Evolutionary conservation across 495 filamentous ascomycete genomes (phyloP).

Genomic region (Podospora comata): DNA sequence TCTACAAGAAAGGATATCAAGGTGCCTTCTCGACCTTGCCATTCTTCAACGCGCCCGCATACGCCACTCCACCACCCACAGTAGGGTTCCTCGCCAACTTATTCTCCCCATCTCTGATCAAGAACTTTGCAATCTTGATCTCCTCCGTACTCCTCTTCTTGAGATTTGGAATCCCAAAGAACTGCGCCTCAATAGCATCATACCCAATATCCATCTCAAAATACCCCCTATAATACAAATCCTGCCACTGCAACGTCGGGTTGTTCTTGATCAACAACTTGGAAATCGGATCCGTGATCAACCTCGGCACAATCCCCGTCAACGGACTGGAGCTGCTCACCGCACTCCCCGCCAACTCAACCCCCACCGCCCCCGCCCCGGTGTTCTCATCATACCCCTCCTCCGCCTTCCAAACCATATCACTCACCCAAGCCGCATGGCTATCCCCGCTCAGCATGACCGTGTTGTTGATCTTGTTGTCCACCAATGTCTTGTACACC

Average conservation of each 20-base stretch:
- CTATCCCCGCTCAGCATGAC: conserved; percentile 64
- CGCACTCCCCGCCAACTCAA: conserved; percentile 64
- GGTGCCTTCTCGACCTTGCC: conserved; percentile 8
- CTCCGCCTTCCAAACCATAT: conserved; percentile 61
- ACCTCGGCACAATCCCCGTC: conserved; percentile 44
- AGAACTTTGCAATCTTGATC: conserved; percentile 58
- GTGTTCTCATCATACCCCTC: conserved; percentile 54
- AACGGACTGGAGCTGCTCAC: conserved; percentile 52
- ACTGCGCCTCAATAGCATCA: conserved; percentile 48
- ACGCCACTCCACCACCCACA: conserved; percentile 38
- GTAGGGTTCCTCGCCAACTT: conserved; percentile 33
- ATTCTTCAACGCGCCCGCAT: conserved; percentile 22
- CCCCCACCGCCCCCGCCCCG: conserved; percentile 57
- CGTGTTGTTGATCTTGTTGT: conserved; percentile 62
- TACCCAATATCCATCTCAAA: conserved; percentile 55
- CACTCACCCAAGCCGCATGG: conserved; percentile 62
- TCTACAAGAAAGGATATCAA: no score
- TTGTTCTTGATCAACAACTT: conserved; percentile 49
- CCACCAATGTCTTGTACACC: conserved; percentile 55
- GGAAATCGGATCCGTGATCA: conserved; percentile 17
- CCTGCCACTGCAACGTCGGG: conserved; percentile 63
- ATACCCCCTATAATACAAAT: conserved; percentile 64
- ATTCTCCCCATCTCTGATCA: conserved; percentile 54
- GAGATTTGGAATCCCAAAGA: conserved; percentile 47
- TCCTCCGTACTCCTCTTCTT: conserved; percentile 47